Percentiles rank a stretch among this genome's conserved stretches.
Evolutionary conservation across 208 protist genomes (phyloP).

Genomic region (Acanthamoeba culbertsoni): DNA sequence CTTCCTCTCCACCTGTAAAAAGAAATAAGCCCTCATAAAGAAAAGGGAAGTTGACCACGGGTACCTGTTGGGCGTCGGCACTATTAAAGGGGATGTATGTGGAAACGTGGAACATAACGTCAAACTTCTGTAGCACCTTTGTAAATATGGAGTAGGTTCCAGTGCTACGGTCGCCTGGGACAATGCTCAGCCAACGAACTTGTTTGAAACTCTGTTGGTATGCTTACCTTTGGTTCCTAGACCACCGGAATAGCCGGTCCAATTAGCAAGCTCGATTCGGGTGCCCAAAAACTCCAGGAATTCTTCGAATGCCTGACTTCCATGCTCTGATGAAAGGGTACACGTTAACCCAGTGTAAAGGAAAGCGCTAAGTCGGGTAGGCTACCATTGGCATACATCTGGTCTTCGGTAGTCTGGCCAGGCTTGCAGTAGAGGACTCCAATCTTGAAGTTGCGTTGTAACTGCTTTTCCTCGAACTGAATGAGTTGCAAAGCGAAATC

Average conservation of each 20-base stretch:
- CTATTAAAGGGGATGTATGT: conserved; percentile 71
- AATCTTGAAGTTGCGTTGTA: not conserved
- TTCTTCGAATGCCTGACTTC: conserved; percentile 20
- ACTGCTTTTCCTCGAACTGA: not conserved
- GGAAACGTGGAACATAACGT: conserved; percentile 75
- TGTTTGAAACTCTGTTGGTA: not conserved
- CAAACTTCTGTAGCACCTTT: not conserved
- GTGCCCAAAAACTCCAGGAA: not conserved
- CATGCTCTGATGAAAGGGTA: not conserved
- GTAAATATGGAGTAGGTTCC: conserved; percentile 49
- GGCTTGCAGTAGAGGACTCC: not conserved
- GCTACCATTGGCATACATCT: conserved; percentile 29
- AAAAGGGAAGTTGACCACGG: not conserved
- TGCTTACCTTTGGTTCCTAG: not conserved
- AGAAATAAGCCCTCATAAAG: not conserved
- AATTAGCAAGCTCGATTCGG: not conserved
- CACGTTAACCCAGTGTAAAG: too few relatives aligned
- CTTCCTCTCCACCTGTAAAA: conserved; percentile 66
- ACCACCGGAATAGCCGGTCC: not conserved
- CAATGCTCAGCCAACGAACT: not conserved
- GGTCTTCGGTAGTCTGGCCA: not conserved
- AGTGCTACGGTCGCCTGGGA: not conserved
- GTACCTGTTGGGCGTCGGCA: conserved; percentile 73
- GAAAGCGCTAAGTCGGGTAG: too few relatives aligned
- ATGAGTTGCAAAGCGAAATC: not conserved